A percentile compares a stretch with the other conserved stretches of the same genome.
These are phyloP conservation scores for Fonsecaea erecta DNA, from an alignment of 2,329 filamentous ascomycete species.

Conservation along the genomic window DNA sequence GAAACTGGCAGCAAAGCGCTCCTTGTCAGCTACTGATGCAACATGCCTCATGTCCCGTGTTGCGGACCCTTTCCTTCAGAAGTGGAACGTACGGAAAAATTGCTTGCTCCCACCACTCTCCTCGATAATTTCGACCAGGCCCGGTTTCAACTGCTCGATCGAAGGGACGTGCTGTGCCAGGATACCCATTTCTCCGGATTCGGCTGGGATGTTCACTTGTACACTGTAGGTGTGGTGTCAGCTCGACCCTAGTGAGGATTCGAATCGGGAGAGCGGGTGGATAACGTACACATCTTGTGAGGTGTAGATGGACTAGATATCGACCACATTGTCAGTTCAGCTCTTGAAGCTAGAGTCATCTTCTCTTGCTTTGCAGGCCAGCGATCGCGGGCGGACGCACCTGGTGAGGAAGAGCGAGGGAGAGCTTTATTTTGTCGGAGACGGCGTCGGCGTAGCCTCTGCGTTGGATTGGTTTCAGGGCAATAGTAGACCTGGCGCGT, in stretches of 20 bases:
- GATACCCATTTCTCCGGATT: slow-evolving; percentile 99
- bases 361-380: slow-evolving; percentile 2
- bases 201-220: slow-evolving; percentile 98
- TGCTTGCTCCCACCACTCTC: slow-evolving; percentile 88
- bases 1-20: slow-evolving; percentile 67
- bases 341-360: not conserved
- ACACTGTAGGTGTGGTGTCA: slow-evolving; percentile 60
- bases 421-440: slow-evolving; percentile 96
- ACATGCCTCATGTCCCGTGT: not conserved
- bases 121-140: slow-evolving; percentile 92
- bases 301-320: slow-evolving; percentile 68
- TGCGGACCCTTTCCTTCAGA: not conserved
- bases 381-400: slow-evolving; percentile 61
- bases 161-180: slow-evolving; percentile 98
- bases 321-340: slow-evolving; percentile 2
- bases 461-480: slow-evolving; percentile 77
- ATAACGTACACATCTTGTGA: slow-evolving; percentile 70
- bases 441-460: slow-evolving; percentile 90
- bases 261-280: not conserved
- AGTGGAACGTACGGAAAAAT: slow-evolving; percentile 83
- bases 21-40: not conserved
- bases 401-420: slow-evolving; percentile 96
- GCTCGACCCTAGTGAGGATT: slow-evolving; percentile 4
- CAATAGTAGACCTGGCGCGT: slow-evolving; percentile 72
- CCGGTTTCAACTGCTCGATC: slow-evolving; percentile 98